Evolutionary conservation across 805 yeast species (phyloP).

Genomic region (Teunomyces gatunensis): DNA sequence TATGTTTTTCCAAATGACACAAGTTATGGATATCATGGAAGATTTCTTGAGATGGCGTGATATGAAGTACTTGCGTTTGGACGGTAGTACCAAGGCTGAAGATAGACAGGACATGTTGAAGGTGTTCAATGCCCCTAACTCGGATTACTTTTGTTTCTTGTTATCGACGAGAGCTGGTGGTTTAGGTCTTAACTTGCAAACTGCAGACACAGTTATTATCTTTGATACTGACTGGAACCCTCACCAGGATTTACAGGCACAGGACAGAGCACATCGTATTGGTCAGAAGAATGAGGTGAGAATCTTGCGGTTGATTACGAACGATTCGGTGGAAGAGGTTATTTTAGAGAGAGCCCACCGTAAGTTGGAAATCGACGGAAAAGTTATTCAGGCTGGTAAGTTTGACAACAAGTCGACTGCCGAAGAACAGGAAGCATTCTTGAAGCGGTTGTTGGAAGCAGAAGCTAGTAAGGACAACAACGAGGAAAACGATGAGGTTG

Average conservation of each 20-base stretch:
- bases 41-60: conserved; percentile 68
- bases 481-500: conserved; percentile 55
- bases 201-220: conserved; percentile 83
- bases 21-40: conserved; percentile 88
- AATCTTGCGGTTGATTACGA: conserved; percentile 73
- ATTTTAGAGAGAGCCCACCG: conserved; percentile 80
- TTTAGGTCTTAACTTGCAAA: conserved; percentile 79
- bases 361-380: conserved; percentile 82
- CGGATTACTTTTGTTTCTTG: conserved; percentile 76
- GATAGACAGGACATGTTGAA: conserved; percentile 76
- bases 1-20: conserved; percentile 87
- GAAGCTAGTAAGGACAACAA: conserved; percentile 56
- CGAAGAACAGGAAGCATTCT: conserved; percentile 80
- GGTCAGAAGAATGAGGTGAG: conserved; percentile 88
- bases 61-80: conserved; percentile 71
- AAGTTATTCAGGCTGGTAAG: conserved; percentile 89
- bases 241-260: conserved; percentile 88
- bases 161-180: conserved; percentile 90
- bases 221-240: conserved; percentile 92
- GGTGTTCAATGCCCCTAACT: conserved; percentile 68
- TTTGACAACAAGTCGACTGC: conserved; percentile 84
- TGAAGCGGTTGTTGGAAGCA: conserved; percentile 68
- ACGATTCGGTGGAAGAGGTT: conserved; percentile 81
- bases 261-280: conserved; percentile 86
- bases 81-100: conserved; percentile 82